Evolutionary conservation across 805 yeast genomes (phyloP).

Genomic region (Saccharomycopsis microspora): DNA sequence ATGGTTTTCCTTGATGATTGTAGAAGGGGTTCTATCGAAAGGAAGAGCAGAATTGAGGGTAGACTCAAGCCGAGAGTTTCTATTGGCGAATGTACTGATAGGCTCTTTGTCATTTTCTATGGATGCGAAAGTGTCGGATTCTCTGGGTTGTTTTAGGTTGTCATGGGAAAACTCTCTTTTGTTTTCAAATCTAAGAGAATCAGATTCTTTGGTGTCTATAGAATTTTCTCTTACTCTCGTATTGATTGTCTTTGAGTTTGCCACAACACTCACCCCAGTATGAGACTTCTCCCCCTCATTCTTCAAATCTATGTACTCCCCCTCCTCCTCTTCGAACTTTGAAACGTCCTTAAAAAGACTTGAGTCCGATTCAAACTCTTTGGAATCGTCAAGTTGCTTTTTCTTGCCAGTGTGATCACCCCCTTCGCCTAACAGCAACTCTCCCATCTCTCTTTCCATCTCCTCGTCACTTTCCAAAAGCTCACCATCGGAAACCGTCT

Average conservation of each 20-base stretch:
- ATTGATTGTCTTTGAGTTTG: background rate
- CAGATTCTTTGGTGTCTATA: background rate
- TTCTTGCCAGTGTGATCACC: background rate
- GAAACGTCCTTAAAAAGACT: slow-evolving; percentile 7
- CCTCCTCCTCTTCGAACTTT: background rate
- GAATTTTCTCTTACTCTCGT: slow-evolving; percentile 2
- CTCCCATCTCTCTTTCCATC: slow-evolving; percentile 7
- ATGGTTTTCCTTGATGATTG: slow-evolving; percentile 15
- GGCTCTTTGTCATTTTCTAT: too few relatives aligned
- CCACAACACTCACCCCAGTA: background rate
- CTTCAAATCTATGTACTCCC: background rate
- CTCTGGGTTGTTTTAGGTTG: too few relatives aligned
- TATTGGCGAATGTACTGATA: background rate
- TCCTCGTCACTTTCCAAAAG: slow-evolving; percentile 1
- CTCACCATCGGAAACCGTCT: slow-evolving; percentile 2
- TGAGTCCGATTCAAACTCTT: background rate
- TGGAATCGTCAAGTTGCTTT: background rate
- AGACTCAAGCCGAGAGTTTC: slow-evolving; percentile 6
- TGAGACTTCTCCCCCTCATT: background rate
- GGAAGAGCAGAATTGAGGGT: slow-evolving; percentile 15
- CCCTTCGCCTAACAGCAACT: slow-evolving; percentile 4
- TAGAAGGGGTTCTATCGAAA: slow-evolving; percentile 15
- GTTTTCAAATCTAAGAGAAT: too few relatives aligned
- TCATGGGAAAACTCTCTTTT: too few relatives aligned
- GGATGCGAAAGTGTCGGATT: too few relatives aligned